Base-by-base conservation (phyloP, 2,329 filamentous ascomycete species). In the Cladosporium sp. region DNA sequence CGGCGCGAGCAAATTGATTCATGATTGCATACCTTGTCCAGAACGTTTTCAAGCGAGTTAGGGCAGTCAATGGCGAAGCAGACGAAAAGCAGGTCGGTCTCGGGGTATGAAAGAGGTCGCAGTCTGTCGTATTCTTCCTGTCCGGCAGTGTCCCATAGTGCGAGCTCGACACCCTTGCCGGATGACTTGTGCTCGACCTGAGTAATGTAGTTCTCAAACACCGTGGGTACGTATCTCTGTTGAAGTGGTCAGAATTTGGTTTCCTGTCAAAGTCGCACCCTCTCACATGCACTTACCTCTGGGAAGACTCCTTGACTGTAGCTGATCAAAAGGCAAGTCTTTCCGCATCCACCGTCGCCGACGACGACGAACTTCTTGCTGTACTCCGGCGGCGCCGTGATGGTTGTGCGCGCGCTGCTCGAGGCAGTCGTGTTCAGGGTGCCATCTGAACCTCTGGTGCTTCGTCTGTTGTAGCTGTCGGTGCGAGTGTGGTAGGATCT, bases 351-450 rank as follows among this genome's bases (percentile, higher is more conserved):
- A 62, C 93, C 93, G 70, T 98, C 93, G 55, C 93, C 93, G 39
- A 98, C 93, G 45, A 98, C 93, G 38, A 98, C 93, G 67, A 98
- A 93, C 79, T 98, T 98, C 78, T 98, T 98, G 59, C 92, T 97
- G 73, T 93, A 96, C 51, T 88, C 82, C 3, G 92, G 91, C 19
- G 87, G 88, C 67, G 95, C 89, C 43, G 92, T 96, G 71, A 92
- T 81, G 69, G 88, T 84, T 47, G 92, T 96, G 54, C 79, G 84
- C 53, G 86, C 82, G 41, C 83, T 86, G 53, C 84, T 85, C 9
- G 55, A 54, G 25, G 53, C 39, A 85, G 56, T 42, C 55, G 57
- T 55, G 45, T 53, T 50, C 9, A 49, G 35, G 22, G 48, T 53
- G 43, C 52, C 52, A 38, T 53, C 49, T 25, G 46, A 50, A 27